These are phyloP conservation scores for Xylaria sp. DNA, from an alignment of 2,329 filamentous ascomycete species.

Conservation along the genomic window DNA sequence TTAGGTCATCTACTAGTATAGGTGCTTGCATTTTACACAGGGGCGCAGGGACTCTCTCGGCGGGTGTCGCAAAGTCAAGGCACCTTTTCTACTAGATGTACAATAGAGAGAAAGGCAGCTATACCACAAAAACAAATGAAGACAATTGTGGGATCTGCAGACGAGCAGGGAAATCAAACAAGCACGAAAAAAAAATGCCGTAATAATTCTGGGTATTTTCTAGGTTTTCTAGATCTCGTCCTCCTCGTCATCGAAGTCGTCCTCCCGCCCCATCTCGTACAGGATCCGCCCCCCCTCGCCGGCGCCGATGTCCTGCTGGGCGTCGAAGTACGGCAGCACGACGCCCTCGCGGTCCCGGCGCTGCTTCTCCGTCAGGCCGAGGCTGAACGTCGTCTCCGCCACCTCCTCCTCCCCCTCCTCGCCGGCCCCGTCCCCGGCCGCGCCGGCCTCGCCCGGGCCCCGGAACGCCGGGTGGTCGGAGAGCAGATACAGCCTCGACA, in stretches of 20 bases:
- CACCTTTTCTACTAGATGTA: constrained; percentile 23
- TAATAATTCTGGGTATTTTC: too few relatives aligned
- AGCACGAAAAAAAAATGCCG: too few relatives aligned
- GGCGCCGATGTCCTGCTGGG: constrained; percentile 76
- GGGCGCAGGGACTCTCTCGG: constrained; percentile 20
- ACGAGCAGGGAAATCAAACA: too few relatives aligned
- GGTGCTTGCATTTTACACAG: constrained; percentile 20
- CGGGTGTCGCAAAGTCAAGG: constrained; percentile 9
- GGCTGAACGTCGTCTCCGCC: constrained; percentile 77
- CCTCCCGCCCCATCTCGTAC: constrained; percentile 95
- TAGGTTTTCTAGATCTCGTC: constrained; percentile 36
- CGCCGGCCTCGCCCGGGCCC: constrained; percentile 39
- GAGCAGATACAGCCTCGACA: constrained; percentile 59
- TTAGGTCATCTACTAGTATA: constrained; percentile 23
- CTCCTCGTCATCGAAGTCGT: constrained; percentile 92
- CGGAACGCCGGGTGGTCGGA: constrained; percentile 76
- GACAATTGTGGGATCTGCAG: background rate
- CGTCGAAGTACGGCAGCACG: constrained; percentile 94
- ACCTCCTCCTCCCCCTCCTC: constrained; percentile 47
- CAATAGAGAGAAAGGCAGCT: constrained; percentile 23
- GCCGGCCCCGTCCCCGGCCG: constrained; percentile 34
- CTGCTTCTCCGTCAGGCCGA: constrained; percentile 90
- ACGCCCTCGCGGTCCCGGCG: constrained; percentile 83
- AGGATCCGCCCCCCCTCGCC: constrained; percentile 91
- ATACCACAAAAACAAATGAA: constrained; percentile 17